phyloP scores from a whole-genome alignment of 345 rosid species.

The Eucalyptus viminalis region DNA sequence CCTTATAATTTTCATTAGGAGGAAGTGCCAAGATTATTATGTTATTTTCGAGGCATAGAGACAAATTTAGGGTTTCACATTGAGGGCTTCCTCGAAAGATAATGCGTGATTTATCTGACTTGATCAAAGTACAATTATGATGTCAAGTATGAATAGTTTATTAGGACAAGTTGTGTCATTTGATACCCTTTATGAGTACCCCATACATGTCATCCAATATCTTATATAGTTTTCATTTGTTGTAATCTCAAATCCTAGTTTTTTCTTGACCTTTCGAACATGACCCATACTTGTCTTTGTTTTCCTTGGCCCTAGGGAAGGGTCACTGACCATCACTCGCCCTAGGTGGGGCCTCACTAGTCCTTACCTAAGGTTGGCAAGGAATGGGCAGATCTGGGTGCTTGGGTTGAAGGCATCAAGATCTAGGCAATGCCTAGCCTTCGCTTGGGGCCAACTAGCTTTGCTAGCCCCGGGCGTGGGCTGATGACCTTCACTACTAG shows the following conservation, averaged over 20 bases:
- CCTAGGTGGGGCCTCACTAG: too few species aligned
- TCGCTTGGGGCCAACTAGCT: too few species aligned
- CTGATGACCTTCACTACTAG: too few species aligned
- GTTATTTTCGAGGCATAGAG: not conserved
- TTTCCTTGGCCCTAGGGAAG: not conserved
- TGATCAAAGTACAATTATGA: not conserved
- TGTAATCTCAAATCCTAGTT: too few species aligned
- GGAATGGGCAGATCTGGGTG: too few species aligned
- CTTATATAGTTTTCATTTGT: too few species aligned
- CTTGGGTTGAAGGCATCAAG: too few species aligned
- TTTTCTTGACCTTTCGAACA: not conserved
- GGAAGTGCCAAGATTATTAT: not conserved
- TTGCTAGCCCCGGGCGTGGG: too few species aligned
- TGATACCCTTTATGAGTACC: not conserved
- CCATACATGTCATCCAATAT: not conserved
- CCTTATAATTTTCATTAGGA: not conserved
- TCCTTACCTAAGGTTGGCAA: too few species aligned
- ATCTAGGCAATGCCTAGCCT: too few species aligned
- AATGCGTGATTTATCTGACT: not conserved
- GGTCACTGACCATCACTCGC: rapidly evolving
- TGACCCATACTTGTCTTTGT: not conserved
- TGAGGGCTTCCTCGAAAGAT: not conserved
- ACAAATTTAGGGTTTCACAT: not conserved
- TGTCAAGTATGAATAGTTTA: not conserved
- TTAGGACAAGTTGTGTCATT: not conserved